phyloP scores from a whole-genome alignment of 768 basidiomycete genomes.

The Mycena pura region DNA sequence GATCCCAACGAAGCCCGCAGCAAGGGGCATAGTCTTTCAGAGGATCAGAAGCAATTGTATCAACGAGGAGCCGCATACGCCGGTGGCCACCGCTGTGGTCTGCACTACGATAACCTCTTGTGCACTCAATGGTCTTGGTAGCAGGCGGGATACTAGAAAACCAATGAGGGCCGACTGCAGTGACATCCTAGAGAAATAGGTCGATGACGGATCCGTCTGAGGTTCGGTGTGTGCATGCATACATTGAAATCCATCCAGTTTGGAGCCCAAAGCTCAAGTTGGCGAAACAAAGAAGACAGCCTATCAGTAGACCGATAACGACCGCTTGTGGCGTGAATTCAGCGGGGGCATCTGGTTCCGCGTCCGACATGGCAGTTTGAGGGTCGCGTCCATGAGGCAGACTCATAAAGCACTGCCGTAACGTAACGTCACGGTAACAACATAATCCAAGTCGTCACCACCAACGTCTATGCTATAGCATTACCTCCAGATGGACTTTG shows the following conservation, averaged over 20 bases:
- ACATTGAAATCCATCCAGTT: conserved; percentile 93
- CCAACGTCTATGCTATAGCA: background rate
- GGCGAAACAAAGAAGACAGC: conserved; percentile 89
- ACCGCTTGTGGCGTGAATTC: conserved; percentile 61
- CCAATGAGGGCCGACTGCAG: conserved; percentile 94
- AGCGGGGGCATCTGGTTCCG: too few relatives aligned
- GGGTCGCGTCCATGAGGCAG: too few relatives aligned
- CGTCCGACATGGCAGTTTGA: too few relatives aligned
- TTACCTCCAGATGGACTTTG: background rate
- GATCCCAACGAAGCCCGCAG: conserved; percentile 90
- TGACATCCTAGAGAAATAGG: conserved; percentile 76
- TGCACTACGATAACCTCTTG: conserved; percentile 95
- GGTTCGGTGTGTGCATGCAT: conserved; percentile 29
- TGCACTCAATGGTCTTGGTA: conserved; percentile 78
- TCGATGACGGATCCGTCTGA: background rate
- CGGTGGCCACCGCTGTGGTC: conserved; percentile 95
- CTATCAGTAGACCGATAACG: conserved; percentile 79
- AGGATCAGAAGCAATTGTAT: background rate
- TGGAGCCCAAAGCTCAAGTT: conserved; percentile 90
- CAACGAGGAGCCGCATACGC: conserved; percentile 36
- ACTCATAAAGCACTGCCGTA: too few relatives aligned
- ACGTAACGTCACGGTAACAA: background rate
- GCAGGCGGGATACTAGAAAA: conserved; percentile 79
- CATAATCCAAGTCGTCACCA: background rate
- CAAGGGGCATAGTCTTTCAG: conserved; percentile 72